phyloP scores from a whole-genome alignment of 371 early-diverging fungal species.

The Saksenaea vasiformis region DNA sequence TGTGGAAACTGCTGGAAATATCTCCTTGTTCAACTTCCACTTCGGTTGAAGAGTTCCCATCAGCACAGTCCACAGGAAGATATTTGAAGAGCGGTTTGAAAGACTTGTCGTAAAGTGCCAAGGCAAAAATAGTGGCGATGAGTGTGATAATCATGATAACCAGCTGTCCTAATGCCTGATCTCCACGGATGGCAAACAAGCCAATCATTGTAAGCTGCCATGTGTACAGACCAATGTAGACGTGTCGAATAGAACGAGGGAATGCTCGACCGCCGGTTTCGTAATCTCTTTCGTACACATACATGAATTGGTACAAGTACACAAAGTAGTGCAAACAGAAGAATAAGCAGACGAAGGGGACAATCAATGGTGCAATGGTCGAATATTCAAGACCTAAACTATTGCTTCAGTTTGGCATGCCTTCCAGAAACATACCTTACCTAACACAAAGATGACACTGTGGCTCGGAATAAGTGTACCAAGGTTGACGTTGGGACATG shows the following conservation, averaged over 20 bases:
- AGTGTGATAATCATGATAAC: constrained; percentile 58
- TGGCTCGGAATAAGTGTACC: constrained; percentile 63
- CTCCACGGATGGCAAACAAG: constrained; percentile 60
- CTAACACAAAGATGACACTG: constrained; percentile 66
- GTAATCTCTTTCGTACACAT: constrained; percentile 65
- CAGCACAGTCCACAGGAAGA: constrained; percentile 47
- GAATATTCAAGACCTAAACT: constrained; percentile 75
- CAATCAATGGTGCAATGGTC: constrained; percentile 78
- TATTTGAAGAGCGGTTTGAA: constrained; percentile 70
- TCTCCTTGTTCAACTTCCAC: neutral
- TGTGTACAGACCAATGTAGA: constrained; percentile 69
- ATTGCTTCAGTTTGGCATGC: neutral
- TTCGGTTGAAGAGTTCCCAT: neutral
- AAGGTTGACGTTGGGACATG: constrained; percentile 42
- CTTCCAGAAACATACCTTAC: constrained; percentile 11
- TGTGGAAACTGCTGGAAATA: neutral
- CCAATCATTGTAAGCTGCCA: constrained; percentile 72
- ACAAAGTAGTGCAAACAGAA: constrained; percentile 75
- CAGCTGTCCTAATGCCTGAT: constrained; percentile 46
- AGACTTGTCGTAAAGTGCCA: constrained; percentile 60
- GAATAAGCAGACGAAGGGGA: constrained; percentile 75
- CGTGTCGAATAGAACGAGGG: constrained; percentile 67
- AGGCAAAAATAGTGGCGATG: constrained; percentile 47
- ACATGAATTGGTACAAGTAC: constrained; percentile 80
- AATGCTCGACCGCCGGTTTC: constrained; percentile 74